Conservation (phyloP, 2,329 filamentous ascomycete species). For the Fusarium sp. region DNA sequence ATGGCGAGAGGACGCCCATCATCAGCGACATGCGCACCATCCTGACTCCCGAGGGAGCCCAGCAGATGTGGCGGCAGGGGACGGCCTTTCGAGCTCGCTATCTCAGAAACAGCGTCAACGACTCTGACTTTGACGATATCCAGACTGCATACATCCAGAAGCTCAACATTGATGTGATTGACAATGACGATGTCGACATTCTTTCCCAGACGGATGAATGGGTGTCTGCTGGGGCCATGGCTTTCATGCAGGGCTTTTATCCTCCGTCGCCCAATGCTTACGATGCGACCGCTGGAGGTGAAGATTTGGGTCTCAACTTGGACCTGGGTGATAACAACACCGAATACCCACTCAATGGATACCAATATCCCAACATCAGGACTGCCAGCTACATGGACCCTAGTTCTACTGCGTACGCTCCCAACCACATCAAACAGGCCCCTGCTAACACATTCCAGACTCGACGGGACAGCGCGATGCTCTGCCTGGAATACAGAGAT, state of each 20-base stretch:
- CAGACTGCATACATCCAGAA: constrained; percentile 54
- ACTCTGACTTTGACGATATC: constrained; percentile 42
- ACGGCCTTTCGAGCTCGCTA: constrained; percentile 63
- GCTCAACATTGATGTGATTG: constrained; percentile 57
- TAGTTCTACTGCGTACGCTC: constrained; percentile 58
- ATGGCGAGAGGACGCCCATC: constrained; percentile 66
- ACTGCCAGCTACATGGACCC: constrained; percentile 61
- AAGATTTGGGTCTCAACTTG: constrained; percentile 57
- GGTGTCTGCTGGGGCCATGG: constrained; percentile 76
- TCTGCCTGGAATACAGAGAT: constrained; percentile 51
- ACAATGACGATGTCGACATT: constrained; percentile 61
- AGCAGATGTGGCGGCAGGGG: constrained; percentile 64
- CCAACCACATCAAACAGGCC: not conserved
- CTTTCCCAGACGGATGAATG: constrained; percentile 56
- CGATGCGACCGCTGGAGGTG: constrained; percentile 43
- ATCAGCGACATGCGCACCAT: constrained; percentile 44
- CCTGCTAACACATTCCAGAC: constrained; percentile 39
- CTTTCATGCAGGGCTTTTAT: constrained; percentile 88
- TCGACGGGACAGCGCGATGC: constrained; percentile 56
- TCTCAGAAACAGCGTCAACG: constrained; percentile 46
- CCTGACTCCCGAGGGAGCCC: constrained; percentile 66
- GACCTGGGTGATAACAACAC: constrained; percentile 58
- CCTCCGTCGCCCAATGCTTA: constrained; percentile 69
- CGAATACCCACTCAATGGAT: constrained; percentile 78
- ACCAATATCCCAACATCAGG: constrained; percentile 80